A percentile compares a stretch with the other conserved stretches of the same genome.
phyloP scores from a whole-genome alignment of 805 yeast species.

The Ascoidea rubescens region DNA sequence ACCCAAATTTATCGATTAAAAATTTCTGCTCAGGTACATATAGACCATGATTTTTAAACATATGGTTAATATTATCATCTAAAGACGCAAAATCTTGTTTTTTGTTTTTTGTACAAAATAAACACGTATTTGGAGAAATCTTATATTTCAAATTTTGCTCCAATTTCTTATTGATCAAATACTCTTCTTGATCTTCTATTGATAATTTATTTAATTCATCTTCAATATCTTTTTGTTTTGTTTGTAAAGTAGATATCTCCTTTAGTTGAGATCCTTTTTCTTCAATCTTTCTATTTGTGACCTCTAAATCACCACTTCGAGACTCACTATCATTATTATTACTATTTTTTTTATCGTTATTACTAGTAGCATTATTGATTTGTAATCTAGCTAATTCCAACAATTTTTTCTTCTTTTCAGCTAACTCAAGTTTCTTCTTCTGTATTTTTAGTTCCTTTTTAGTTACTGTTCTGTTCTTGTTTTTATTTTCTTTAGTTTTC shows the following conservation, averaged over 20 bases:
- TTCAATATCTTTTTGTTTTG: conserved; percentile 1
- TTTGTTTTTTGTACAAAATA: conserved; percentile 32
- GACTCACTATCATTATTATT: too few species aligned
- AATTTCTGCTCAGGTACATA: conserved; percentile 77
- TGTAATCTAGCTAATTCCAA: conserved; percentile 26
- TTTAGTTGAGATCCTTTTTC: too few species aligned
- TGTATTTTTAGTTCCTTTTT: conserved; percentile 27
- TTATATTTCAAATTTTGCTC: conserved; percentile 22
- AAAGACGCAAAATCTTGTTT: conserved; percentile 27
- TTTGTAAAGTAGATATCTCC: too few species aligned
- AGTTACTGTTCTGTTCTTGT: conserved; percentile 19
- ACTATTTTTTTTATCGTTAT: neutral
- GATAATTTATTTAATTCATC: conserved; percentile 19
- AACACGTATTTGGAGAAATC: conserved; percentile 35
- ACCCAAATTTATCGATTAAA: conserved; percentile 57
- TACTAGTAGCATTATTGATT: conserved; percentile 15
- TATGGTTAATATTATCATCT: conserved; percentile 49
- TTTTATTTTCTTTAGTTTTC: conserved; percentile 6
- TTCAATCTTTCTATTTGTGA: conserved; percentile 1
- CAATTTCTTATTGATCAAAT: conserved; percentile 24
- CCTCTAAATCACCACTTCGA: conserved; percentile 1
- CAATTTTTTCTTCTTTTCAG: conserved; percentile 26
- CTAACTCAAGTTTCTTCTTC: conserved; percentile 24
- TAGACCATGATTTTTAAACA: conserved; percentile 71
- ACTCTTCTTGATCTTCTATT: conserved; percentile 24